Conservation (phyloP, 2,329 filamentous ascomycete species). For the Alternaria incomplexa region DNA sequence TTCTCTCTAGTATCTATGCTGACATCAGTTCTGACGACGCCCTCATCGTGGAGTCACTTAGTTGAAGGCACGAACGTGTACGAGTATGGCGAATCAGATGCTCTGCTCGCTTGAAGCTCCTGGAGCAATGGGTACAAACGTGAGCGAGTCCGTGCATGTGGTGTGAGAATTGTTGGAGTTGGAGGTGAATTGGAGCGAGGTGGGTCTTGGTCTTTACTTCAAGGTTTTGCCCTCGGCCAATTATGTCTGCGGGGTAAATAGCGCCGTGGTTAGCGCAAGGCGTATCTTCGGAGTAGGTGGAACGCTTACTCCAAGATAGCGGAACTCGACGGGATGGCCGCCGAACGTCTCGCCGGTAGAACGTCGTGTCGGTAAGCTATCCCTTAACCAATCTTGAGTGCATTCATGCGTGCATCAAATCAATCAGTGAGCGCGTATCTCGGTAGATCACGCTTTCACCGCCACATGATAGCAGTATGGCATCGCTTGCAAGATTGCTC, state of each 20-base stretch:
- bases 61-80: conserved; percentile 32
- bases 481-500: conserved; percentile 21
- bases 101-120: conserved; percentile 39
- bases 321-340: not conserved
- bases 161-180: conserved; percentile 25
- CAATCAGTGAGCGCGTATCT: not conserved
- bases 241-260: conserved; percentile 3
- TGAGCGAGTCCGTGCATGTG: conserved; percentile 34
- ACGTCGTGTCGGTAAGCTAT: not conserved
- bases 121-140: conserved; percentile 34
- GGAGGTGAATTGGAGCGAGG: conserved; percentile 19
- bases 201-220: conserved; percentile 9
- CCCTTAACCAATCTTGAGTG: not conserved
- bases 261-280: not conserved
- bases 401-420: not conserved
- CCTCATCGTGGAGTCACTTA: not conserved
- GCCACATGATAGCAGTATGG: conserved; percentile 5
- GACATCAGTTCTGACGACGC: conserved; percentile 14
- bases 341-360: not conserved
- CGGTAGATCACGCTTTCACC: not conserved
- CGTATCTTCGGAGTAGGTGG: not conserved
- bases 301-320: conserved; percentile 4
- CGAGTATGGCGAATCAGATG: conserved; percentile 40
- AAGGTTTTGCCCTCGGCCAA: not conserved
- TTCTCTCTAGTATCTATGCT: conserved; percentile 39